Evolutionary conservation across 2,329 filamentous ascomycete species (phyloP).

Genomic region (Aphanocladium album): DNA sequence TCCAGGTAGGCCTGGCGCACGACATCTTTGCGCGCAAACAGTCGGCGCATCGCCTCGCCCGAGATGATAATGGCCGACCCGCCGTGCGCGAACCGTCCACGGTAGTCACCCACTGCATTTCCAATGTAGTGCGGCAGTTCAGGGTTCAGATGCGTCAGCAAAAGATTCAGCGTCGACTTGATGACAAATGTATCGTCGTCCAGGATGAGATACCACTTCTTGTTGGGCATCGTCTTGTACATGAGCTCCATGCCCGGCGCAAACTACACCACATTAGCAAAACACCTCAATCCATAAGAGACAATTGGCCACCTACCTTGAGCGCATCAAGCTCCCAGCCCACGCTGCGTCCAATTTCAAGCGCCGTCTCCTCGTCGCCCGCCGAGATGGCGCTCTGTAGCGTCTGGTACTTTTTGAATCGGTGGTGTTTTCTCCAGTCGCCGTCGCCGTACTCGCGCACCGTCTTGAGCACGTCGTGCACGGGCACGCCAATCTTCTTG

Average conservation of each 20-base stretch:
- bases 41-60: constrained; percentile 40
- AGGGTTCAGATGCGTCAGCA: constrained; percentile 47
- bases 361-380: constrained; percentile 34
- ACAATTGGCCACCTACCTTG: constrained; percentile 32
- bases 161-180: constrained; percentile 40
- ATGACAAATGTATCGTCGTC: constrained; percentile 56
- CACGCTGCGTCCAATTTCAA: constrained; percentile 31
- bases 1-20: constrained; percentile 41
- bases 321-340: constrained; percentile 48
- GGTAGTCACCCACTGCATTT: constrained; percentile 53
- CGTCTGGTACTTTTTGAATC: constrained; percentile 36
- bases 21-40: constrained; percentile 39
- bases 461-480: constrained; percentile 38
- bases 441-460: constrained; percentile 29
- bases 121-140: constrained; percentile 46
- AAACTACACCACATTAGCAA: constrained; percentile 35
- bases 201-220: constrained; percentile 55
- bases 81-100: constrained; percentile 51
- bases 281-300: background rate
- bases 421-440: constrained; percentile 25
- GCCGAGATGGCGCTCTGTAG: constrained; percentile 34
- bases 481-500: constrained; percentile 26
- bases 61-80: constrained; percentile 52
- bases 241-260: constrained; percentile 50
- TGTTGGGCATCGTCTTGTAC: constrained; percentile 44